These are phyloP conservation scores for Alternaria sp. DNA, from an alignment of 2,329 filamentous ascomycete genomes.

Conservation along the genomic window DNA sequence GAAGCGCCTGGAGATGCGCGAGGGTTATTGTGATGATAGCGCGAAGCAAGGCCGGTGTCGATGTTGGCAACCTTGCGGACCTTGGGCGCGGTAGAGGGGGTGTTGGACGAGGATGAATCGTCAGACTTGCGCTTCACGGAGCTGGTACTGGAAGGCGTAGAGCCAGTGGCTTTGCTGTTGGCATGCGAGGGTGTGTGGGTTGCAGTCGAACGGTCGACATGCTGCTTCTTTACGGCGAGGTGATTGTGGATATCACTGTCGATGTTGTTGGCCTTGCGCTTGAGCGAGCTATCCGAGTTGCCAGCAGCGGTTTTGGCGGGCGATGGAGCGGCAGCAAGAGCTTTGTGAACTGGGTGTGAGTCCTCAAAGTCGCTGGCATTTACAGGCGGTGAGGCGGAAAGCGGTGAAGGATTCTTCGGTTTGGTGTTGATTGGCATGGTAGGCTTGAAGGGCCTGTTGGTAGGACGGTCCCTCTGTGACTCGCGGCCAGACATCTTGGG, in stretches of 20 bases:
- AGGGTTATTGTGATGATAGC: slow-evolving; percentile 45
- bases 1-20: slow-evolving; percentile 47
- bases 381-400: slow-evolving; percentile 68
- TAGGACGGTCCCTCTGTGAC: slow-evolving; percentile 28
- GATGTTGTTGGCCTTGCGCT: slow-evolving; percentile 54
- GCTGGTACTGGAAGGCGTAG: slow-evolving; percentile 39
- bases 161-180: slow-evolving; percentile 41
- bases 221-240: slow-evolving; percentile 45
- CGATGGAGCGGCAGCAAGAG: slow-evolving; percentile 46
- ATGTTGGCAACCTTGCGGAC: slow-evolving; percentile 47
- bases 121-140: slow-evolving; percentile 58
- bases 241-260: slow-evolving; percentile 51
- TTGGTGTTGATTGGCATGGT: slow-evolving; percentile 57
- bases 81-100: slow-evolving; percentile 38
- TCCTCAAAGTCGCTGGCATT: slow-evolving; percentile 67
- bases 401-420: slow-evolving; percentile 69
- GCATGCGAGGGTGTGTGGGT: slow-evolving; percentile 42
- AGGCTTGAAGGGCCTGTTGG: slow-evolving; percentile 37
- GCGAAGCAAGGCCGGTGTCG: slow-evolving; percentile 47
- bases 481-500: slow-evolving; percentile 42
- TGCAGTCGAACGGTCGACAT: slow-evolving; percentile 39
- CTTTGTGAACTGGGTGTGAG: slow-evolving; percentile 52
- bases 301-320: slow-evolving; percentile 44
- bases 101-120: slow-evolving; percentile 46
- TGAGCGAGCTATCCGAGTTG: slow-evolving; percentile 47